Percentiles rank a stretch among this genome's conserved stretches.
Evolutionary conservation across 2,329 filamentous ascomycete genomes (phyloP).

Genomic region (Pyrenophora teres): DNA sequence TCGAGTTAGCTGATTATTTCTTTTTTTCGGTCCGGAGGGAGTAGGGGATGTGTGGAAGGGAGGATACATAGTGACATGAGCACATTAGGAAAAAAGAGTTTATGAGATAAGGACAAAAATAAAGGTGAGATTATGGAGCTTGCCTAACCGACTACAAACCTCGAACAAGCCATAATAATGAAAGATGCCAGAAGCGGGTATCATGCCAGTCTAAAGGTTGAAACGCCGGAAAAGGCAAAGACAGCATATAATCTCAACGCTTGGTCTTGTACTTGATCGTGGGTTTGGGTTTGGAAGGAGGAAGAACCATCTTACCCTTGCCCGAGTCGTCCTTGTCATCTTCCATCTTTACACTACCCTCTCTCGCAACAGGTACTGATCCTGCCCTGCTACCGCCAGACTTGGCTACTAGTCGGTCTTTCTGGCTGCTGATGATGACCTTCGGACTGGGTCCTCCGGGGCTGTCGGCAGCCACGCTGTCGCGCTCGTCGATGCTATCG

Average conservation of each 20-base stretch:
- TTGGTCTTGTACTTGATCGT: conserved; percentile 19
- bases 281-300: conserved; percentile 28
- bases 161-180: conserved; percentile 19
- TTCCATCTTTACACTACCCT: conserved; percentile 58
- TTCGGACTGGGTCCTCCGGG: conserved; percentile 45
- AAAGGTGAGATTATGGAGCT: conserved; percentile 19
- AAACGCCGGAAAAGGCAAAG: conserved; percentile 9
- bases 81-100: conserved; percentile 10
- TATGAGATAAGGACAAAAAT: conserved; percentile 13
- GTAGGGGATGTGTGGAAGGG: background rate
- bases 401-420: conserved; percentile 48
- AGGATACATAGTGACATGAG: conserved; percentile 11
- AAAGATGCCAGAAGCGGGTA: conserved; percentile 23
- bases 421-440: conserved; percentile 37
- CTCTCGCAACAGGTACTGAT: conserved; percentile 53
- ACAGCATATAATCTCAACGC: conserved; percentile 17
- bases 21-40: background rate
- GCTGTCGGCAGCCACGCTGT: conserved; percentile 47
- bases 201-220: conserved; percentile 21
- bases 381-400: conserved; percentile 47
- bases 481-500: conserved; percentile 45
- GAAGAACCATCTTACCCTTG: conserved; percentile 51
- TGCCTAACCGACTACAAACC: conserved; percentile 27
- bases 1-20: background rate
- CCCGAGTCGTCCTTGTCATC: conserved; percentile 52